These are phyloP conservation scores for Parachaetomium inaequale DNA, from an alignment of 495 filamentous ascomycete genomes.

Conservation along the genomic window DNA sequence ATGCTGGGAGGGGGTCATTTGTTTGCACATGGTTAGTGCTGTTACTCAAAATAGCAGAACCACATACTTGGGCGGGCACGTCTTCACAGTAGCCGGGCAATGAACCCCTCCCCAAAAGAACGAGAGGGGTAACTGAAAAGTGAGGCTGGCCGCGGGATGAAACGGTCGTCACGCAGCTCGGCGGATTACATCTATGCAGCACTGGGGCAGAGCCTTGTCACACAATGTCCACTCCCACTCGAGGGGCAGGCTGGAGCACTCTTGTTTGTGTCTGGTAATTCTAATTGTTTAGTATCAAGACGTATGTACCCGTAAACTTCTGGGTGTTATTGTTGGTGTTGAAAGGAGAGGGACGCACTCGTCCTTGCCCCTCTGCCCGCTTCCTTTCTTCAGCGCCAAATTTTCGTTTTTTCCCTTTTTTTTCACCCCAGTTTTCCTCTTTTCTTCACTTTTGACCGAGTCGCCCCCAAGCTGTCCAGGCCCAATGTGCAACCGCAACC, in stretches of 20 bases:
- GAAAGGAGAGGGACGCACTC: too few relatives aligned
- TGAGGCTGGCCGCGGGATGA: not conserved
- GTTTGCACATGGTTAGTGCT: not conserved
- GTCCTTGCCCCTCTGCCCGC: too few relatives aligned
- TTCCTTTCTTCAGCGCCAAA: too few relatives aligned
- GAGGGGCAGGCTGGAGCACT: not conserved
- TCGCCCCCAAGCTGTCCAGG: too few relatives aligned
- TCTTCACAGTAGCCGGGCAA: conserved; percentile 3
- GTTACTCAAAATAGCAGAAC: not conserved
- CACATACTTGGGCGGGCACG: not conserved
- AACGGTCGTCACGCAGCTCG: not conserved
- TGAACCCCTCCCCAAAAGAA: not conserved
- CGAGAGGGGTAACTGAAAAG: conserved; percentile 3
- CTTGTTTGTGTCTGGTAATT: not conserved
- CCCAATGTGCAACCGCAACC: too few relatives aligned
- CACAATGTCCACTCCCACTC: not conserved
- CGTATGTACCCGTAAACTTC: not conserved
- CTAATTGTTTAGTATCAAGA: not conserved
- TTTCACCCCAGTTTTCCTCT: too few relatives aligned
- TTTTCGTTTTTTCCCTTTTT: too few relatives aligned
- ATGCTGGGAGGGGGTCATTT: not conserved
- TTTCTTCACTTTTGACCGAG: too few relatives aligned
- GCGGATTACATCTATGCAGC: not conserved
- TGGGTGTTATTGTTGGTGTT: not conserved
- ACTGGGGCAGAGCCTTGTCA: not conserved